These are phyloP conservation scores for Populus pruinosa DNA, from an alignment of 345 rosid genomes.

Conservation along the genomic window DNA sequence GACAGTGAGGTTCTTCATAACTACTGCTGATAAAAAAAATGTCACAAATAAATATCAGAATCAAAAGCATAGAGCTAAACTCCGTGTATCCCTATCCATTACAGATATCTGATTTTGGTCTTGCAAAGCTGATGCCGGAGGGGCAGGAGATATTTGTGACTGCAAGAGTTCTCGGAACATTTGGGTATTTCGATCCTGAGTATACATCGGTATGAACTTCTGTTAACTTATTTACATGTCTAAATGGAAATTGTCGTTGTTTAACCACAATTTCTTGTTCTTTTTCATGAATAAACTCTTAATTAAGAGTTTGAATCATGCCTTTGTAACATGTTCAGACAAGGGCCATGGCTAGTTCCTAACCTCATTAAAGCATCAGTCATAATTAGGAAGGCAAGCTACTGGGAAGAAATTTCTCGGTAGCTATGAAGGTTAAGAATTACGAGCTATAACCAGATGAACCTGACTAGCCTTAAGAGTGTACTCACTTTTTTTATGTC, in stretches of 20 bases:
- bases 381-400: background rate
- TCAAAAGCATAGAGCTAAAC: constrained; percentile 16
- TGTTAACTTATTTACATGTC: background rate
- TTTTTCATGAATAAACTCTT: background rate
- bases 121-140: constrained; percentile 94
- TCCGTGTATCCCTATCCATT: constrained; percentile 3
- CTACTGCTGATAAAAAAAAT: background rate
- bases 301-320: background rate
- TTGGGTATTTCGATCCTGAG: constrained; percentile 96
- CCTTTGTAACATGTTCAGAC: background rate
- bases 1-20: background rate
- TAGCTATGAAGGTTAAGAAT: background rate
- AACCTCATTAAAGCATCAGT: background rate
- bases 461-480: background rate
- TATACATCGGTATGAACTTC: constrained; percentile 70
- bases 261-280: background rate
- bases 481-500: background rate
- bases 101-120: constrained; percentile 94
- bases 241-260: background rate
- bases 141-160: constrained; percentile 80
- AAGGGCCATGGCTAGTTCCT: background rate
- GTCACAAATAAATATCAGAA: background rate
- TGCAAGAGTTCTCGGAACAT: constrained; percentile 93
- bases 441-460: background rate
- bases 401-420: background rate